Conservation (phyloP, 2,329 filamentous ascomycete genomes). For the Ophiostoma triangulosporum region DNA sequence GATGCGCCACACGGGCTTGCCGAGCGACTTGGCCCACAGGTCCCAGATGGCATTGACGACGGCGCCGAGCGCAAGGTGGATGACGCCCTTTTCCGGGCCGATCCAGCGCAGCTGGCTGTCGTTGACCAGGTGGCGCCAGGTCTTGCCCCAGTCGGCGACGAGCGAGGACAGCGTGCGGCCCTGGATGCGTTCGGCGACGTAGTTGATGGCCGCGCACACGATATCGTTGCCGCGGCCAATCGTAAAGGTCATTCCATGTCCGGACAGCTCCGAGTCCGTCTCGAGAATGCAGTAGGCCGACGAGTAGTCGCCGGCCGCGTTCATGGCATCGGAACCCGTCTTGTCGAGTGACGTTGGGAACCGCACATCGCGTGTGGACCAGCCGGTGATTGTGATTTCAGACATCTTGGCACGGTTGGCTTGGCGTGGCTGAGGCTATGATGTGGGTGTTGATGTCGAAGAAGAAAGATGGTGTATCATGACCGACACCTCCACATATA, state of each 20-base stretch:
- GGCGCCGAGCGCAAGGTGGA: constrained; percentile 78
- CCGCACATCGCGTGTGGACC: constrained; percentile 58
- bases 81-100: constrained; percentile 85
- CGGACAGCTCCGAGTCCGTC: constrained; percentile 57
- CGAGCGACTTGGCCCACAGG: constrained; percentile 78
- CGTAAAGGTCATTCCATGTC: constrained; percentile 78
- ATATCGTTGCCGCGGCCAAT: constrained; percentile 87
- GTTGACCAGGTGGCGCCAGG: constrained; percentile 82
- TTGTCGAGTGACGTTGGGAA: constrained; percentile 90
- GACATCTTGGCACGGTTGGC: constrained; percentile 22
- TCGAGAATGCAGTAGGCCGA: constrained; percentile 86
- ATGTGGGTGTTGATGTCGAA: not conserved
- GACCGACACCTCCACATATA: not conserved
- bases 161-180: constrained; percentile 65
- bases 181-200: constrained; percentile 63
- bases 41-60: constrained; percentile 91
- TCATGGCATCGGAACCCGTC: constrained; percentile 96
- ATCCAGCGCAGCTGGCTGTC: constrained; percentile 91
- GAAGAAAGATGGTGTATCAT: not conserved
- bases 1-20: constrained; percentile 82
- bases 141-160: constrained; percentile 69
- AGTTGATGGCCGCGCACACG: constrained; percentile 70
- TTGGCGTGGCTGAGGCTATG: not conserved
- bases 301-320: constrained; percentile 84
- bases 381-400: constrained; percentile 59